A percentile compares a stretch with the other conserved stretches of the same genome.
These are phyloP conservation scores for Citropsis articulata DNA, from an alignment of 345 rosid species.

Conservation along the genomic window DNA sequence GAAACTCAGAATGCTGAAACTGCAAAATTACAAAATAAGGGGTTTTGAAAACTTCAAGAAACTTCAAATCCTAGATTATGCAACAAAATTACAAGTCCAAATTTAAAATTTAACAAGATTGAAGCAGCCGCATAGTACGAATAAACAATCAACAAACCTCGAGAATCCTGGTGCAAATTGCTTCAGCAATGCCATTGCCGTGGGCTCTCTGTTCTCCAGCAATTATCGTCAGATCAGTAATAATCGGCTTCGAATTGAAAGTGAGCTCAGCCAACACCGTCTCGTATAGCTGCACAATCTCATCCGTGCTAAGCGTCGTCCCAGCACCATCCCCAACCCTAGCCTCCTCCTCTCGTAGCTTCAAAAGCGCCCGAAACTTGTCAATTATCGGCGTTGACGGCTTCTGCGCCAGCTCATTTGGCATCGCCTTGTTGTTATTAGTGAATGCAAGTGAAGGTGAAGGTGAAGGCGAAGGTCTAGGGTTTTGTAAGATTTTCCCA, in stretches of 20 bases:
- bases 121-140: background rate
- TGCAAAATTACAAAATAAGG: background rate
- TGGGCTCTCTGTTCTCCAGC: constrained; percentile 88
- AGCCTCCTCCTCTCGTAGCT: constrained; percentile 56
- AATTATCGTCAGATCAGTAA: constrained; percentile 93
- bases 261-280: constrained; percentile 64
- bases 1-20: background rate
- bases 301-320: constrained; percentile 37
- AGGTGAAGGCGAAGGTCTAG: constrained; percentile 26
- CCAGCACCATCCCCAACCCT: constrained; percentile 34
- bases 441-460: constrained; percentile 15
- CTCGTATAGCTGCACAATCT: constrained; percentile 74
- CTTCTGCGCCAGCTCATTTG: constrained; percentile 64
- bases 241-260: constrained; percentile 93
- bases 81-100: constrained; percentile 13
- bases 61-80: constrained; percentile 5
- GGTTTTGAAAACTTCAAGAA: background rate
- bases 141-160: constrained; percentile 51
- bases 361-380: constrained; percentile 60
- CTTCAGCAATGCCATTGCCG: constrained; percentile 79
- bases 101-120: background rate
- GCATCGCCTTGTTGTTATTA: constrained; percentile 35
- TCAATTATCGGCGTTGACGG: constrained; percentile 55
- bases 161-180: constrained; percentile 79
- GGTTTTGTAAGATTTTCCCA: constrained; percentile 32